Percentiles rank a stretch among this genome's conserved stretches.
Conservation (phyloP, 768 basidiomycete species). For the Leccinum variicolor region DNA sequence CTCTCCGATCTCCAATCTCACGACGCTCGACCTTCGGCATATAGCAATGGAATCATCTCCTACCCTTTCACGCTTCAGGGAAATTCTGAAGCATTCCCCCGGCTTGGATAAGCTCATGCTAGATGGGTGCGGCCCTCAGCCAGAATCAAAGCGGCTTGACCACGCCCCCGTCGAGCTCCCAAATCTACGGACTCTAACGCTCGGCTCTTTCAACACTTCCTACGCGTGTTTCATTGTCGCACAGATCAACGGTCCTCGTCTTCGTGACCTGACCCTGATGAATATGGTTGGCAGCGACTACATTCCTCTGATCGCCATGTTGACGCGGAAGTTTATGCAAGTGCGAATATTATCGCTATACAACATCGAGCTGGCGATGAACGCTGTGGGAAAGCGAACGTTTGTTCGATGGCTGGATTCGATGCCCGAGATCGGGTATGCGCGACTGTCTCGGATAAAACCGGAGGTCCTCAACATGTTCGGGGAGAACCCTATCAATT, state of each 20-base stretch:
- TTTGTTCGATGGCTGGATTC: constrained; percentile 53
- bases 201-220: constrained; percentile 52
- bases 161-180: constrained; percentile 45
- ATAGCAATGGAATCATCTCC: constrained; percentile 54
- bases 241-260: constrained; percentile 53
- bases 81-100: constrained; percentile 48
- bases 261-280: constrained; percentile 58
- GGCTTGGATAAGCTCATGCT: constrained; percentile 52
- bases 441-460: constrained; percentile 46
- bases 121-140: constrained; percentile 58
- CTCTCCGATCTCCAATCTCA: constrained; percentile 50
- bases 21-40: constrained; percentile 61
- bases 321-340: constrained; percentile 50
- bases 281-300: constrained; percentile 51
- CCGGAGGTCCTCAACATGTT: constrained; percentile 46
- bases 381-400: constrained; percentile 19
- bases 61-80: constrained; percentile 46
- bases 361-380: constrained; percentile 36
- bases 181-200: constrained; percentile 46
- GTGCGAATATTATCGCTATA: constrained; percentile 55
- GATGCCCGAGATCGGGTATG: constrained; percentile 52
- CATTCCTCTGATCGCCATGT: constrained; percentile 39
- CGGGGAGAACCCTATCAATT: constrained; percentile 35
- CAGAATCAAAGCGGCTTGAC: constrained; percentile 25
- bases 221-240: constrained; percentile 48